Percentiles rank a stretch among this genome's conserved stretches.
Evolutionary conservation across 306 rosid genomes (phyloP).

Genomic region (Oxytropis ochrocephala): DNA sequence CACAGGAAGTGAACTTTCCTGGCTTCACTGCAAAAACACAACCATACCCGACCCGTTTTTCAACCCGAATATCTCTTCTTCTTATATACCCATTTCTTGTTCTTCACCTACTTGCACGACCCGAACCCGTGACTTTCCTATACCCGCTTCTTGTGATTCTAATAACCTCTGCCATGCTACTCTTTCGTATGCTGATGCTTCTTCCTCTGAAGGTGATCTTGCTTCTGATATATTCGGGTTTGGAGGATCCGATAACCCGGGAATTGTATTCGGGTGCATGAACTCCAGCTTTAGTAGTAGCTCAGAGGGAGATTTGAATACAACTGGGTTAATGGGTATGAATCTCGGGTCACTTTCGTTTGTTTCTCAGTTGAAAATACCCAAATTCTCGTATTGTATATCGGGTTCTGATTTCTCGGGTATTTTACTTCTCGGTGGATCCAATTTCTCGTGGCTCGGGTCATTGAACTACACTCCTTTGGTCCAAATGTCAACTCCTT

Average conservation of each 20-base stretch:
- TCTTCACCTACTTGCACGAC: conserved; percentile 66
- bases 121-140: conserved; percentile 61
- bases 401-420: conserved; percentile 69
- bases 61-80: conserved; percentile 45
- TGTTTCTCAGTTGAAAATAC: conserved; percentile 53
- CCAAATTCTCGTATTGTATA: conserved; percentile 85
- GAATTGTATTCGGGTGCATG: conserved; percentile 72
- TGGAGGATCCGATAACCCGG: conserved; percentile 35
- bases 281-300: conserved; percentile 42
- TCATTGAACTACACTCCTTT: conserved; percentile 63
- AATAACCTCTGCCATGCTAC: conserved; percentile 74
- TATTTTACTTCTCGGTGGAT: conserved; percentile 50
- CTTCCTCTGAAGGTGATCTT: conserved; percentile 76
- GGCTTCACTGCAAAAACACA: conserved; percentile 60
- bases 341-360: conserved; percentile 76
- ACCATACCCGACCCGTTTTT: conserved; percentile 19
- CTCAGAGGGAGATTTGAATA: conserved; percentile 42
- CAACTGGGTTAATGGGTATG: conserved; percentile 83
- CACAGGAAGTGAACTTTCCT: conserved; percentile 88
- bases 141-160: conserved; percentile 84
- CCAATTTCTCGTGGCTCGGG: conserved; percentile 52
- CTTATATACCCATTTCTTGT: conserved; percentile 51
- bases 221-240: conserved; percentile 62
- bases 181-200: conserved; percentile 73
- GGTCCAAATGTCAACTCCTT: conserved; percentile 51